phyloP scores from a whole-genome alignment of 2,329 filamentous ascomycete species.

The Colletotrichum godetiae region DNA sequence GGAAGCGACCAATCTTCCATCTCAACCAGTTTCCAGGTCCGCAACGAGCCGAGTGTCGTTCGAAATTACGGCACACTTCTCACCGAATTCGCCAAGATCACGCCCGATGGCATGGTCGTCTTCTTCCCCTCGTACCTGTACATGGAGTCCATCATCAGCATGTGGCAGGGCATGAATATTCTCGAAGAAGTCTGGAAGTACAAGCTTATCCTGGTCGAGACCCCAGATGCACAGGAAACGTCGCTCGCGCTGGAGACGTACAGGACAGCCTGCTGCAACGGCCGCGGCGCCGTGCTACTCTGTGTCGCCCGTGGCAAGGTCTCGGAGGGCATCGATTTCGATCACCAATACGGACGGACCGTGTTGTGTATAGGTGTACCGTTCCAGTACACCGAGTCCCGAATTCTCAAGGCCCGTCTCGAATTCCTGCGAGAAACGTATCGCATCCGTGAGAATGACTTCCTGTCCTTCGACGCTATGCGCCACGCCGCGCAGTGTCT shows the following conservation, averaged over 20 bases:
- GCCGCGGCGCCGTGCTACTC: constrained; percentile 89
- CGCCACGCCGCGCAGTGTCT: constrained; percentile 97
- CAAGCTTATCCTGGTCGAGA: constrained; percentile 97
- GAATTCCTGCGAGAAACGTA: constrained; percentile 98
- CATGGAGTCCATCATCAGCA: constrained; percentile 99
- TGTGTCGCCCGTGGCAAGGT: constrained; percentile 98
- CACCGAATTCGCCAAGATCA: constrained; percentile 95
- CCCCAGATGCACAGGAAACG: constrained; percentile 96
- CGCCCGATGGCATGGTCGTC: constrained; percentile 97
- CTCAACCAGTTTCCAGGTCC: constrained; percentile 92
- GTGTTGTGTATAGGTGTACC: constrained; percentile 97
- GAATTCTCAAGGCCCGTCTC: constrained; percentile 93
- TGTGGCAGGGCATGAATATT: constrained; percentile 99
- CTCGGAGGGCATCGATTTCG: constrained; percentile 98
- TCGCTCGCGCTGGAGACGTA: constrained; percentile 96
- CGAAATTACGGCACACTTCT: constrained; percentile 94
- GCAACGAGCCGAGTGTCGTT: constrained; percentile 96
- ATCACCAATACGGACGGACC: constrained; percentile 96
- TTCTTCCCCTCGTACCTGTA: constrained; percentile 99
- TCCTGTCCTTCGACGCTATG: constrained; percentile 99
- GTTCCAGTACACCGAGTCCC: constrained; percentile 98
- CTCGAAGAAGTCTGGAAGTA: constrained; percentile 99
- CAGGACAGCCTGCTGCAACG: constrained; percentile 96
- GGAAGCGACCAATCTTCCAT: constrained; percentile 94
- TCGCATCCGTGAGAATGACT: constrained; percentile 96